A percentile compares a stretch with the other conserved stretches of the same genome.
phyloP scores from a whole-genome alignment of 805 yeast species.

The Wickerhamomyces pijperi region DNA sequence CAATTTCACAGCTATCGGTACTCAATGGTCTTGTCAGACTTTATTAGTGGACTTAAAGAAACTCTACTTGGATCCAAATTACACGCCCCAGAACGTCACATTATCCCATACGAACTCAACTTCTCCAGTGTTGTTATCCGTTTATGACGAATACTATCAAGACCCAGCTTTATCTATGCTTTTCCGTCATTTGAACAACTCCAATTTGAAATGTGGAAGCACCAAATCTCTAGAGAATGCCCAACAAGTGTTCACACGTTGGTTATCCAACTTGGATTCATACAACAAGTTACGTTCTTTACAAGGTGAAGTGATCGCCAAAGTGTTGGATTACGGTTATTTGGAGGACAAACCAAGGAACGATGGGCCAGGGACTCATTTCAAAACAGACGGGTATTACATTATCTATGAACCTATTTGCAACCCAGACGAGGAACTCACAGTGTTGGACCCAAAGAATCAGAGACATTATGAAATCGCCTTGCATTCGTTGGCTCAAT shows the following conservation, averaged over 20 bases:
- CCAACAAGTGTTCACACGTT: constrained; percentile 9
- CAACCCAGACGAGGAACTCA: constrained; percentile 4
- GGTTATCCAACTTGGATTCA: constrained; percentile 15
- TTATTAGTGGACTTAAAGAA: constrained; percentile 11
- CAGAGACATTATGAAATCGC: constrained; percentile 8
- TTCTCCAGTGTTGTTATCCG: constrained; percentile 11
- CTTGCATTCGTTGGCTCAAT: constrained; percentile 7
- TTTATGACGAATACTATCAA: constrained; percentile 18
- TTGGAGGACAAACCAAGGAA: constrained; percentile 16
- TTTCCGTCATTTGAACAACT: constrained; percentile 9
- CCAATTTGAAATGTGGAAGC: constrained; percentile 4
- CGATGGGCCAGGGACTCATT: constrained; percentile 7
- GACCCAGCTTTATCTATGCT: constrained; percentile 8
- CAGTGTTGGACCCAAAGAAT: constrained; percentile 6
- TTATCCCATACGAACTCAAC: background rate
- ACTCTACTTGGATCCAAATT: constrained; percentile 9
- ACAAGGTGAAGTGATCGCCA: constrained; percentile 16
- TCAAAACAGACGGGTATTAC: constrained; percentile 18
- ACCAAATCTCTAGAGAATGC: constrained; percentile 6
- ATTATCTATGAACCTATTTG: constrained; percentile 16
- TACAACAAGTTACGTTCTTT: constrained; percentile 8
- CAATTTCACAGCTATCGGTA: constrained; percentile 14
- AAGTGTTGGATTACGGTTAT: constrained; percentile 16
- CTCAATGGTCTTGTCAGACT: constrained; percentile 19
- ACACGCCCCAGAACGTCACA: background rate